Conservation (phyloP, 345 rosid species). For the Adansonia digitata region DNA sequence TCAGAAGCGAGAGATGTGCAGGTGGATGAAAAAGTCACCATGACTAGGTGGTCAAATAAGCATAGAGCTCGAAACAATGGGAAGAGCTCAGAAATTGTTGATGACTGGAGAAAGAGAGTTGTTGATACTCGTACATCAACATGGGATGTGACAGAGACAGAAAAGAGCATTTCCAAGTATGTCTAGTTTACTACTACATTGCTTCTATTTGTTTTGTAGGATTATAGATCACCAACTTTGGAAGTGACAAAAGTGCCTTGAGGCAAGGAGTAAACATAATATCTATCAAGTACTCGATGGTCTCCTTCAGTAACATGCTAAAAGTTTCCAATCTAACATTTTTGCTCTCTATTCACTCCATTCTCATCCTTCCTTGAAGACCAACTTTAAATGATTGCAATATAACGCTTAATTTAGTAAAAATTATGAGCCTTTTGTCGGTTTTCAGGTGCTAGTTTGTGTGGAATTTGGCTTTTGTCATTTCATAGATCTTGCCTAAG, state of each 20-base stretch:
- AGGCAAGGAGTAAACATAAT: background rate
- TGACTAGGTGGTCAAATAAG: constrained; percentile 90
- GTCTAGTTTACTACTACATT: constrained; percentile 13
- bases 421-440: background rate
- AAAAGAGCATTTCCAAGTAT: constrained; percentile 53
- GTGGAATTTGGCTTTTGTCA: background rate
- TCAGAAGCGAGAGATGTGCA: constrained; percentile 72
- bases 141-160: constrained; percentile 62
- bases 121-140: constrained; percentile 41
- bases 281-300: background rate
- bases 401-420: background rate
- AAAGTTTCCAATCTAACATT: background rate
- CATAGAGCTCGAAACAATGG: constrained; percentile 41
- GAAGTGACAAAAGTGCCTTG: background rate
- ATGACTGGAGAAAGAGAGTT: constrained; percentile 66
- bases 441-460: background rate
- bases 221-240: background rate
- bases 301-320: background rate
- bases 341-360: background rate
- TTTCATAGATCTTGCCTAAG: background rate
- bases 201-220: constrained; percentile 4
- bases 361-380: background rate
- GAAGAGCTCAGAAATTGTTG: constrained; percentile 54
- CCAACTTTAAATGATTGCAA: background rate
- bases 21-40: constrained; percentile 82